phyloP scores from a whole-genome alignment of 2,329 filamentous ascomycete species.

The Domatiomyces globalis region DNA sequence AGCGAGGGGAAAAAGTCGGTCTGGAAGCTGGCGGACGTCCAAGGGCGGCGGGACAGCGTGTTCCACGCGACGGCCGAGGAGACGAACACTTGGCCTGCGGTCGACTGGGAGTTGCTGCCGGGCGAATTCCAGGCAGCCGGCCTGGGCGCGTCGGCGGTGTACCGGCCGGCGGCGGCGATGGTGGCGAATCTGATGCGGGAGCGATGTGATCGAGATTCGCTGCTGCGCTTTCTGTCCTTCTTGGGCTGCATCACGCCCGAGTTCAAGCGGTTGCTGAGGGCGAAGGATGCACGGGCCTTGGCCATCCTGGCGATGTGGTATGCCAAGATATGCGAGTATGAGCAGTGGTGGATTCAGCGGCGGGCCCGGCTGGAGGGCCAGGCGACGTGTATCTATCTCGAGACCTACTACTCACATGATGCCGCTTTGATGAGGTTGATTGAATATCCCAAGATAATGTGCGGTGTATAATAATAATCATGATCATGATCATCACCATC shows the following conservation, averaged over 20 bases:
- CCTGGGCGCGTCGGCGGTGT: background rate
- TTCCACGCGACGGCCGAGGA: slow-evolving; percentile 19
- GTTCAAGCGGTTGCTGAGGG: slow-evolving; percentile 33
- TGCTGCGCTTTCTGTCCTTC: slow-evolving; percentile 36
- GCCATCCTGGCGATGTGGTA: slow-evolving; percentile 46
- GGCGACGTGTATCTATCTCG: slow-evolving; percentile 35
- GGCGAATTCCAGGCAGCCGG: too few species aligned
- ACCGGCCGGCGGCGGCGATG: background rate
- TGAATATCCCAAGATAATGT: too few species aligned
- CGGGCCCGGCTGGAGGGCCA: slow-evolving; percentile 37
- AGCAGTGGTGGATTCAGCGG: slow-evolving; percentile 35
- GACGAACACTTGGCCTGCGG: slow-evolving; percentile 4
- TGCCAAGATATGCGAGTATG: slow-evolving; percentile 30
- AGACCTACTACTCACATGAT: slow-evolving; percentile 3
- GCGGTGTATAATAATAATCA: too few species aligned
- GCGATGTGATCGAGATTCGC: slow-evolving; percentile 27
- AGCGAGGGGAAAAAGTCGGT: slow-evolving; percentile 42
- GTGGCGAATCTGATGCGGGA: slow-evolving; percentile 7
- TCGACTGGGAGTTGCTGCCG: too few species aligned
- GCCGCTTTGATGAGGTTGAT: too few species aligned
- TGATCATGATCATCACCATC: too few species aligned
- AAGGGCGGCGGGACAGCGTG: slow-evolving; percentile 29
- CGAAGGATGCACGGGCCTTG: slow-evolving; percentile 40
- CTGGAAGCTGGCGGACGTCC: slow-evolving; percentile 38
- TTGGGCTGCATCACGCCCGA: slow-evolving; percentile 31